Percentiles rank a stretch among this genome's conserved stretches.
Conservation (phyloP, 352 stramenopile species). For the Pythium chondricola region DNA sequence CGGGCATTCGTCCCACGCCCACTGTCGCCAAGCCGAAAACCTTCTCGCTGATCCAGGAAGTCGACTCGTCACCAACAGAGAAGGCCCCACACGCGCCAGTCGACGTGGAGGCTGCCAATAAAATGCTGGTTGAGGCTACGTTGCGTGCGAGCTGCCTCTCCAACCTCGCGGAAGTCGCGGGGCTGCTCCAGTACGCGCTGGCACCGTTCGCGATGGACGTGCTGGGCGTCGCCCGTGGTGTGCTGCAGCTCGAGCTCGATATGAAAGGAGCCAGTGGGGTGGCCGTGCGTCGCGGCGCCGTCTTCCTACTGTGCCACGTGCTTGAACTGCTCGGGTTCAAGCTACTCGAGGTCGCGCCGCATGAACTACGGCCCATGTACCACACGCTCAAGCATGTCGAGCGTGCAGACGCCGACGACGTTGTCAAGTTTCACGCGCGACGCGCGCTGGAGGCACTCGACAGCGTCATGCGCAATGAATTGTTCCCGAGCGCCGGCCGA, state of each 20-base stretch:
- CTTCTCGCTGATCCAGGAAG: constrained; percentile 56
- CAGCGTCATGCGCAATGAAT: constrained; percentile 63
- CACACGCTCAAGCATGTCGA: constrained; percentile 70
- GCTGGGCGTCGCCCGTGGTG: constrained; percentile 72
- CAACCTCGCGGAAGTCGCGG: constrained; percentile 82
- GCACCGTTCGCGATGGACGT: constrained; percentile 68
- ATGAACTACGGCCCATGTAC: constrained; percentile 69
- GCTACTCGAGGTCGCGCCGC: constrained; percentile 63
- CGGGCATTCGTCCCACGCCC: constrained; percentile 55
- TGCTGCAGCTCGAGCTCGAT: constrained; percentile 68
- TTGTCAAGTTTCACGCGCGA: constrained; percentile 65
- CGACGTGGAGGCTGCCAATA: constrained; percentile 2
- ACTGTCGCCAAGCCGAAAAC: constrained; percentile 24
- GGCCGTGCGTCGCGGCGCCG: constrained; percentile 61
- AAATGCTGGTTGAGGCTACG: constrained; percentile 41
- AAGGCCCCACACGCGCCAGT: neutral
- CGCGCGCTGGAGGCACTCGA: constrained; percentile 44
- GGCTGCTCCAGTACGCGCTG: constrained; percentile 63
- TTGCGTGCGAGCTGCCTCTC: constrained; percentile 79
- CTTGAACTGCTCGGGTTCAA: constrained; percentile 71
- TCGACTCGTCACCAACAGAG: constrained; percentile 18
- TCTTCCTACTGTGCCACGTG: constrained; percentile 75
- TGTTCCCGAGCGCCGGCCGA: constrained; percentile 44
- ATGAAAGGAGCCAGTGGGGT: constrained; percentile 27
- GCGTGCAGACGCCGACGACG: constrained; percentile 46